phyloP scores from a whole-genome alignment of 148 eudicot species.

The Bassia scoparia region DNA sequence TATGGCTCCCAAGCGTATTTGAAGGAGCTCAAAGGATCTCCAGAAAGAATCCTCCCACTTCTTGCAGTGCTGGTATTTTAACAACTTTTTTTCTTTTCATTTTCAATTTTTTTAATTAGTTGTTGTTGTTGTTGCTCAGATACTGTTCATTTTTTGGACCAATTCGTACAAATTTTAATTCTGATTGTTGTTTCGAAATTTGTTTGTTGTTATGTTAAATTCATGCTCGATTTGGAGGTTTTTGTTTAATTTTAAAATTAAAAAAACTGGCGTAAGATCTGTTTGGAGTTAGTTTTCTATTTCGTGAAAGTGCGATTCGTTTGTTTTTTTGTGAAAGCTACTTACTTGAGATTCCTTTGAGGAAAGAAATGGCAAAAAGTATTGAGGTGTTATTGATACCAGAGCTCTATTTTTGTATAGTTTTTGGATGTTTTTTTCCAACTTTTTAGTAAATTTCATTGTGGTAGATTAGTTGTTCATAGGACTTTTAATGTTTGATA shows the following conservation, averaged over 20 bases:
- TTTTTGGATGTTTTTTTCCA: too few species aligned
- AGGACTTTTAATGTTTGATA: too few species aligned
- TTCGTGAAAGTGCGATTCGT: not conserved
- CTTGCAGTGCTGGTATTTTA: slow-evolving; percentile 67
- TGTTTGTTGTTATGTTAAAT: not conserved
- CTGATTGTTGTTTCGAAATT: not conserved
- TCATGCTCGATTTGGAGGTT: not conserved
- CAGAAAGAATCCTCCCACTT: slow-evolving; percentile 78
- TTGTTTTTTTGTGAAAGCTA: not conserved
- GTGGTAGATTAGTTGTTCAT: too few species aligned
- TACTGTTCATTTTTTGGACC: not conserved
- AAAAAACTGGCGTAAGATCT: not conserved
- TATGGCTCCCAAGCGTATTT: slow-evolving; percentile 77
- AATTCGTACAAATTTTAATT: not conserved
- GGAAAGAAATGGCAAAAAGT: not conserved
- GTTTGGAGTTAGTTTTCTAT: not conserved
- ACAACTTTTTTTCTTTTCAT: not conserved
- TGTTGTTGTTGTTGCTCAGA: not conserved
- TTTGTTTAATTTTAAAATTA: not conserved
- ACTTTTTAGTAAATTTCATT: too few species aligned
- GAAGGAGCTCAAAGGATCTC: slow-evolving; percentile 86
- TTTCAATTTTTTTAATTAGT: not conserved
- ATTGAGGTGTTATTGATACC: not conserved
- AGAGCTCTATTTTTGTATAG: too few species aligned
- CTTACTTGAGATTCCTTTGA: not conserved